Conservation (phyloP, 1,284 basidiomycete genomes). For the Papiliotrema flavescens region DNA sequence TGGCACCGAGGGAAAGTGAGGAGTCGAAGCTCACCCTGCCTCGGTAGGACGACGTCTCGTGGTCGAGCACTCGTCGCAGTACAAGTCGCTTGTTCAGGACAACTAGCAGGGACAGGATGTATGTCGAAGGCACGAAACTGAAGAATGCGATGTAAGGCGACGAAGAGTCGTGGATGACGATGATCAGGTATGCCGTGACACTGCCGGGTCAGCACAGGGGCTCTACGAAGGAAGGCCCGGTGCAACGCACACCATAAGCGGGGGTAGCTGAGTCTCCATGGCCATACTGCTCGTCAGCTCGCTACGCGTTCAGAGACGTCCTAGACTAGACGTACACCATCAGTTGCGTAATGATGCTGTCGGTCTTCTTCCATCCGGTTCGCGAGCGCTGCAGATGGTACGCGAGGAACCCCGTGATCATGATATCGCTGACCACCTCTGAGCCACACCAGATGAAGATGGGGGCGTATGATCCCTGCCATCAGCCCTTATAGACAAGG, state of each 20-base stretch:
- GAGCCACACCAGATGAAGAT: constrained; percentile 2
- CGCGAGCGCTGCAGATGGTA: constrained; percentile 1
- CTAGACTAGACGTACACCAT: constrained; percentile 2
- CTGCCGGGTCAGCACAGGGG: not conserved
- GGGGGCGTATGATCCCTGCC: not conserved
- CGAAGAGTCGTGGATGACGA: not conserved
- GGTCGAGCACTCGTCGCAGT: not conserved
- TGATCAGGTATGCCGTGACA: not conserved
- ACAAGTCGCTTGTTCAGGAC: constrained; percentile 4
- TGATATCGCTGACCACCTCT: constrained; percentile 3
- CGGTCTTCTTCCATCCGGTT: constrained; percentile 10
- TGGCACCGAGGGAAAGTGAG: no score
- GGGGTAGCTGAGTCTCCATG: constrained; percentile 9
- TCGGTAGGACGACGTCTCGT: not conserved
- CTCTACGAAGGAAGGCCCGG: not conserved
- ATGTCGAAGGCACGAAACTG: constrained; percentile 1
- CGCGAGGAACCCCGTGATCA: constrained; percentile 1
- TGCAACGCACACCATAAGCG: constrained; percentile 3
- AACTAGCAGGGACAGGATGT: not conserved
- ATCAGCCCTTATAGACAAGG: no score
- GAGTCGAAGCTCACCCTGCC: not conserved
- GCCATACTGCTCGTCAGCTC: constrained; percentile 1
- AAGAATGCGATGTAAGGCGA: not conserved
- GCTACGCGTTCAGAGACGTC: not conserved
- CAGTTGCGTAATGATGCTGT: constrained; percentile 1